A percentile compares a stretch with the other conserved stretches of the same genome.
Conservation (phyloP, 2,329 filamentous ascomycete species). For the Exophiala sideris region DNA sequence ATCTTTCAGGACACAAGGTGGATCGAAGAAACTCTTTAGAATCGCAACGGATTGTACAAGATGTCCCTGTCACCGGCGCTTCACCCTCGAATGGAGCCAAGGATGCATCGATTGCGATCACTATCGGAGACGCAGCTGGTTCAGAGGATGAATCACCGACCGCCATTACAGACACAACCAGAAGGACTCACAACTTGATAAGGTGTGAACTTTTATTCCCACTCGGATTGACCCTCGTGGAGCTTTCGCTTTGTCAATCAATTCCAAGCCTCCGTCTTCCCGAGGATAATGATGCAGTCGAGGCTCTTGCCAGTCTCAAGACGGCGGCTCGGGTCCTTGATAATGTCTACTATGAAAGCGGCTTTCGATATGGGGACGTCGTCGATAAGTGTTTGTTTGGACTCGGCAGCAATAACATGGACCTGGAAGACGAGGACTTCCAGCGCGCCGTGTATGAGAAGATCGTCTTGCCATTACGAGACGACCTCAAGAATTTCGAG, state of each 20-base stretch:
- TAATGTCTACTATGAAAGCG: slow-evolving; percentile 22
- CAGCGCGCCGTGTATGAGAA: slow-evolving; percentile 17
- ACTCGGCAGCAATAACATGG: slow-evolving; percentile 5
- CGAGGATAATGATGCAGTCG: slow-evolving; percentile 19
- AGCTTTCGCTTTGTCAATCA: slow-evolving; percentile 25
- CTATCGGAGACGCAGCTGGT: too few species aligned
- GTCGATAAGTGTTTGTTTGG: slow-evolving; percentile 21
- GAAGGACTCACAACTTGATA: slow-evolving; percentile 6
- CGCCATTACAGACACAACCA: not conserved
- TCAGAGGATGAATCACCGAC: not conserved
- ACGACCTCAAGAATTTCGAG: slow-evolving; percentile 16
- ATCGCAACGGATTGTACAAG: too few species aligned
- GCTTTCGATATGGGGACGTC: slow-evolving; percentile 20
- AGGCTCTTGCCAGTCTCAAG: slow-evolving; percentile 21
- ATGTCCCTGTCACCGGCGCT: too few species aligned
- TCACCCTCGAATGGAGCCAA: too few species aligned
- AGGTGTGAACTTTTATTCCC: slow-evolving; percentile 20
- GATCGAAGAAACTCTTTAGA: not conserved
- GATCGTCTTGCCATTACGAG: slow-evolving; percentile 15
- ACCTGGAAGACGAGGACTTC: slow-evolving; percentile 20
- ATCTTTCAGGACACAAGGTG: not conserved
- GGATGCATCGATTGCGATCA: too few species aligned
- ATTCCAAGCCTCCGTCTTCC: slow-evolving; percentile 12
- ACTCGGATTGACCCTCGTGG: slow-evolving; percentile 17
- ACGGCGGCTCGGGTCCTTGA: slow-evolving; percentile 18